Evolutionary conservation across 345 rosid species (phyloP).

Genomic region (Euphorbia pulcherrima): DNA sequence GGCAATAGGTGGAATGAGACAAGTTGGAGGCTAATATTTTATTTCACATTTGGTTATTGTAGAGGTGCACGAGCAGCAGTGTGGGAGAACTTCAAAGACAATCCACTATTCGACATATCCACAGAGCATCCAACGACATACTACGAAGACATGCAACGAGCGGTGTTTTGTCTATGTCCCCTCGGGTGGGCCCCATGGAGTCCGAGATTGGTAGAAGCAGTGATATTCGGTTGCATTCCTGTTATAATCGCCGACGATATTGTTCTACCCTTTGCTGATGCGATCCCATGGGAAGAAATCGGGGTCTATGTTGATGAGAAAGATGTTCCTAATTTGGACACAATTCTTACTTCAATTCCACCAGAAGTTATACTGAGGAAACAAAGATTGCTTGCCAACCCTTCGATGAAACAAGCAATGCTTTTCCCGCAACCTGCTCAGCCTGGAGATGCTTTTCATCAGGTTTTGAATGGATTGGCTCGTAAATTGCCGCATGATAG

Average conservation of each 20-base stretch:
- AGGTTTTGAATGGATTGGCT: conserved; percentile 17
- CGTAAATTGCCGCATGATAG: conserved; percentile 71
- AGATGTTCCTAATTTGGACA: conserved; percentile 76
- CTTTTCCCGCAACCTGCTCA: conserved; percentile 28
- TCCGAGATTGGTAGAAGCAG: conserved; percentile 94
- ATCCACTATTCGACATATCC: conserved; percentile 88
- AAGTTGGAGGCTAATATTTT: too few relatives aligned
- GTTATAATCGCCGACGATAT: conserved; percentile 94
- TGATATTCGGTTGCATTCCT: conserved; percentile 96
- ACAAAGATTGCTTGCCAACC: conserved; percentile 88
- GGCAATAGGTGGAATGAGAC: too few relatives aligned
- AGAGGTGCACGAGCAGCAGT: conserved; percentile 98
- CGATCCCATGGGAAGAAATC: conserved; percentile 94
- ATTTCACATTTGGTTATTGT: background rate
- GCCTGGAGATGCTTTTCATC: conserved; percentile 27
- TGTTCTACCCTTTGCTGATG: conserved; percentile 89
- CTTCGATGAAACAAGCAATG: conserved; percentile 77
- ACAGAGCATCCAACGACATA: conserved; percentile 89
- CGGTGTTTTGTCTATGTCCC: conserved; percentile 85
- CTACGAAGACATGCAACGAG: conserved; percentile 95
- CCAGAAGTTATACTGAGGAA: conserved; percentile 74
- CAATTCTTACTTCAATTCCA: conserved; percentile 78
- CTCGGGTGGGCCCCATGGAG: conserved; percentile 99
- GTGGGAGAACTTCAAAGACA: conserved; percentile 95
- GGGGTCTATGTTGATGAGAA: conserved; percentile 83